Evolutionary conservation across 805 yeast species (phyloP).

Genomic region (Candida vaughaniae): DNA sequence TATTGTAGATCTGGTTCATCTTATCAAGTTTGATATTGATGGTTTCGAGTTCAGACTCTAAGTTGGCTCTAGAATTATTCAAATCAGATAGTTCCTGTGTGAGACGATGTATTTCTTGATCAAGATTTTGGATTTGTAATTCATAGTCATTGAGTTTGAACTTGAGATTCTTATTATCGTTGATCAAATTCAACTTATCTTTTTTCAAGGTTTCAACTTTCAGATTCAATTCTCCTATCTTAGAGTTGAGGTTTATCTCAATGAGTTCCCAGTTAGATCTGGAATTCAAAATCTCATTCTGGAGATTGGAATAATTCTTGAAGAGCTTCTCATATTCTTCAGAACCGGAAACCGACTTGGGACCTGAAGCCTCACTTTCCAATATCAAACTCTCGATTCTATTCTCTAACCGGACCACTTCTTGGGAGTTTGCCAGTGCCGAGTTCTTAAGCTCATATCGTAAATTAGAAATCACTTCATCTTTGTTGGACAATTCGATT

Average conservation of each 20-base stretch:
- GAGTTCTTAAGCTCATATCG: conserved; percentile 28
- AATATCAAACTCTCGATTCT: conserved; percentile 68
- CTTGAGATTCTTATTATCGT: conserved; percentile 25
- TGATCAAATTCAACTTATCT: conserved; percentile 25
- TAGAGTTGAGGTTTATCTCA: conserved; percentile 51
- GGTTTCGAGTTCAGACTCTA: conserved; percentile 7
- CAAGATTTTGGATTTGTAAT: neutral
- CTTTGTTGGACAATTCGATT: conserved; percentile 36
- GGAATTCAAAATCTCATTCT: conserved; percentile 70
- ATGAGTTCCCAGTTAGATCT: conserved; percentile 81
- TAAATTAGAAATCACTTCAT: conserved; percentile 27
- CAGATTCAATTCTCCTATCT: conserved; percentile 36
- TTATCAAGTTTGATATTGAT: conserved; percentile 27
- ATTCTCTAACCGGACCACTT: conserved; percentile 60
- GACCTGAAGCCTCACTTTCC: conserved; percentile 49
- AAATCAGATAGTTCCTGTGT: conserved; percentile 3
- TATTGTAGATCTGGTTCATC: conserved; percentile 28
- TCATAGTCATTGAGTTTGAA: conserved; percentile 1
- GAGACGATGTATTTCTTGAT: conserved; percentile 1
- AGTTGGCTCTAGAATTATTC: conserved; percentile 15
- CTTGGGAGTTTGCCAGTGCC: conserved; percentile 37
- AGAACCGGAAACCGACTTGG: conserved; percentile 18
- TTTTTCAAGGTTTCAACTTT: conserved; percentile 30
- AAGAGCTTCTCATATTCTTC: conserved; percentile 43
- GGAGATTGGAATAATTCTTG: conserved; percentile 55